Evolutionary conservation across 345 rosid species (phyloP).

Genomic region (Stellera chamaejasme): DNA sequence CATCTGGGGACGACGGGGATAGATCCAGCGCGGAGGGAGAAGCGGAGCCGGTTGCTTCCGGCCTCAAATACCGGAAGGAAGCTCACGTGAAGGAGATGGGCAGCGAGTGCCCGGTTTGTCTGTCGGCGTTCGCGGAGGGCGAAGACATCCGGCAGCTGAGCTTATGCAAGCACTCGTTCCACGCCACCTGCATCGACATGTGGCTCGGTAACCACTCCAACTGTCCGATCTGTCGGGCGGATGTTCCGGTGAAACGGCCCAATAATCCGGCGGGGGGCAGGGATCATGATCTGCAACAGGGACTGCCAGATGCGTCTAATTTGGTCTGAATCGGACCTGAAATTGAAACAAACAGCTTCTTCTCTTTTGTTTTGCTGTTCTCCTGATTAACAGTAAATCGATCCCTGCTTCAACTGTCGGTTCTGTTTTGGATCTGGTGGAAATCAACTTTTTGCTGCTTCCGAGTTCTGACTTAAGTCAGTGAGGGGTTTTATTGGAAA

Average conservation of each 20-base stretch:
- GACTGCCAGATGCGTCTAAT: constrained; percentile 58
- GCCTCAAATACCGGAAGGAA: constrained; percentile 30
- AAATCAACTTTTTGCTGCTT: too few species aligned
- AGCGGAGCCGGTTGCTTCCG: constrained; percentile 17
- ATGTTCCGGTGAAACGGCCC: constrained; percentile 35
- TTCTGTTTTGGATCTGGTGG: too few species aligned
- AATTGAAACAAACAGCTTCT: too few species aligned
- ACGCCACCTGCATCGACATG: constrained; percentile 45
- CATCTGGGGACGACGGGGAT: background rate
- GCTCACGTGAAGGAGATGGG: constrained; percentile 44
- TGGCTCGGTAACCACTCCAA: constrained; percentile 54
- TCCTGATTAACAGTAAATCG: too few species aligned
- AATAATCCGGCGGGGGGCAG: constrained; percentile 15
- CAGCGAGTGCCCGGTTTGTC: constrained; percentile 66
- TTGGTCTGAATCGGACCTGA: constrained; percentile 33
- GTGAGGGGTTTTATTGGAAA: too few species aligned
- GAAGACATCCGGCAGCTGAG: constrained; percentile 45
- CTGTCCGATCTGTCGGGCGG: constrained; percentile 74
- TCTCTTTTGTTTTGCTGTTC: too few species aligned
- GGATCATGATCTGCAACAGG: constrained; percentile 45
- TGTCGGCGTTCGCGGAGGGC: constrained; percentile 45
- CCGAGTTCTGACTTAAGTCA: too few species aligned
- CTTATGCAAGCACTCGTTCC: constrained; percentile 69
- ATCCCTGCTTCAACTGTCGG: too few species aligned
- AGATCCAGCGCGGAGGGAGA: background rate